A percentile compares a stretch with the other conserved stretches of the same genome.
These are phyloP conservation scores for Ceratocystiopsis brevicomis DNA, from an alignment of 2,329 filamentous ascomycete species.

Conservation along the genomic window DNA sequence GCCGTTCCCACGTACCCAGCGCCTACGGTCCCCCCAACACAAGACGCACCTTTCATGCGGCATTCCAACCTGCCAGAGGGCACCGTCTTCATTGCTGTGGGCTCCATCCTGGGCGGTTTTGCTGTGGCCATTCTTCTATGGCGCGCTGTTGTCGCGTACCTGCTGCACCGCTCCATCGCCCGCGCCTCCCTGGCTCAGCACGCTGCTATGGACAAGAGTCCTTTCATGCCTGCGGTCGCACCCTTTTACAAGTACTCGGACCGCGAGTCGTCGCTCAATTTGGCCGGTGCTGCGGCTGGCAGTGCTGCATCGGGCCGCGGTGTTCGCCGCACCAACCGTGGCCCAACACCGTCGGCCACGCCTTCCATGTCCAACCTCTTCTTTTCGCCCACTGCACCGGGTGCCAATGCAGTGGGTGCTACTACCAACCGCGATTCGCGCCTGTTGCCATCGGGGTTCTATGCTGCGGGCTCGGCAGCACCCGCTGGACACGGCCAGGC, in stretches of 20 bases:
- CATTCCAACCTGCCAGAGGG: conserved; percentile 71
- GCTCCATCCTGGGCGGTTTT: conserved; percentile 69
- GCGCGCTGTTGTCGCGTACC: conserved; percentile 75
- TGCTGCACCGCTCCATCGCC: conserved; percentile 78
- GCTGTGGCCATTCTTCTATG: conserved; percentile 68
- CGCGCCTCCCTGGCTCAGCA: conserved; percentile 64
- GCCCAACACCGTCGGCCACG: conserved; percentile 32
- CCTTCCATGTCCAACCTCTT: conserved; percentile 59
- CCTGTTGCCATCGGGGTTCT: conserved; percentile 86
- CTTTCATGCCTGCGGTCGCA: conserved; percentile 36
- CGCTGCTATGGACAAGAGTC: conserved; percentile 47
- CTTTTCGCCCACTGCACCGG: conserved; percentile 82
- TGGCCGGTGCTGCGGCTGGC: conserved; percentile 22
- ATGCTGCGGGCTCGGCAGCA: conserved; percentile 46
- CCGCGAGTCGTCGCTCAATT: conserved; percentile 33
- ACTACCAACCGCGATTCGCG: conserved; percentile 47
- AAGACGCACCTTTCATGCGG: conserved; percentile 80
- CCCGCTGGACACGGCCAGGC: conserved; percentile 29
- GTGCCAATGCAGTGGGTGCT: conserved; percentile 39
- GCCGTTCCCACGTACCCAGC: conserved; percentile 43
- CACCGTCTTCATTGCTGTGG: conserved; percentile 90
- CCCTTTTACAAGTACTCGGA: conserved; percentile 45
- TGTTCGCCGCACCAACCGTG: conserved; percentile 31
- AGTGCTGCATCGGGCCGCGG: conserved; percentile 21
- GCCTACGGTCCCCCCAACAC: conserved; percentile 62